Conservation (phyloP, 2,329 filamentous ascomycete genomes). For the Endothia cerciana region DNA sequence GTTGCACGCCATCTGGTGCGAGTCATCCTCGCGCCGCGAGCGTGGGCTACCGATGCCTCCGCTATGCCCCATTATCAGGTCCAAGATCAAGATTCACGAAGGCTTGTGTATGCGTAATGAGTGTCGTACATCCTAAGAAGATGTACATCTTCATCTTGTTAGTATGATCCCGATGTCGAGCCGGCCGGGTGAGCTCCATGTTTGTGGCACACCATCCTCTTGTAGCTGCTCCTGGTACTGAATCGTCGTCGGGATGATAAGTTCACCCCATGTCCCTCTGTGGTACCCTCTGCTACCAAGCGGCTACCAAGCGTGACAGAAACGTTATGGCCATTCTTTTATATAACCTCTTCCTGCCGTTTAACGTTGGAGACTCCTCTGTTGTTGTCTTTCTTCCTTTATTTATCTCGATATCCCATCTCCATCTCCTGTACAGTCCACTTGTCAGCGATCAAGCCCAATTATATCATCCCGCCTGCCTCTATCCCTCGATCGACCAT, state of each 20-base stretch:
- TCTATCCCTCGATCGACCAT: neutral
- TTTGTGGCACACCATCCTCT: neutral
- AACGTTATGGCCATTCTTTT: neutral
- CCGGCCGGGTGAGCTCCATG: neutral
- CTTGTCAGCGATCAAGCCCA: neutral
- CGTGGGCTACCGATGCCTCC: conserved; percentile 8
- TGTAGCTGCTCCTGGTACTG: conserved; percentile 1
- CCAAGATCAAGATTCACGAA: conserved; percentile 14
- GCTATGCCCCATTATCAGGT: conserved; percentile 14
- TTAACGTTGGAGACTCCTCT: neutral
- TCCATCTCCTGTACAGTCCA: neutral
- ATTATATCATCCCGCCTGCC: neutral
- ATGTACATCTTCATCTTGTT: conserved; percentile 4
- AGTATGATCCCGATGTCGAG: neutral
- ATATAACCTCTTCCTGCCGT: neutral
- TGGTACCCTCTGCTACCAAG: neutral
- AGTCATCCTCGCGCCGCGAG: conserved; percentile 16
- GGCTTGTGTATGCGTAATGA: conserved; percentile 2
- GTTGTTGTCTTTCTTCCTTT: neutral
- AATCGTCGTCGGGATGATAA: neutral
- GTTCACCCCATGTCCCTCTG: neutral
- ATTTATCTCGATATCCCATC: neutral
- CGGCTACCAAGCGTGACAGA: neutral
- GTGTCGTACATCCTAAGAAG: neutral
- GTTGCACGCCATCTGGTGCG: conserved; percentile 21